A percentile compares a stretch with the other conserved stretches of the same genome.
Evolutionary conservation across 2,329 filamentous ascomycete species (phyloP).

Genomic region (Colletotrichum liriopes): DNA sequence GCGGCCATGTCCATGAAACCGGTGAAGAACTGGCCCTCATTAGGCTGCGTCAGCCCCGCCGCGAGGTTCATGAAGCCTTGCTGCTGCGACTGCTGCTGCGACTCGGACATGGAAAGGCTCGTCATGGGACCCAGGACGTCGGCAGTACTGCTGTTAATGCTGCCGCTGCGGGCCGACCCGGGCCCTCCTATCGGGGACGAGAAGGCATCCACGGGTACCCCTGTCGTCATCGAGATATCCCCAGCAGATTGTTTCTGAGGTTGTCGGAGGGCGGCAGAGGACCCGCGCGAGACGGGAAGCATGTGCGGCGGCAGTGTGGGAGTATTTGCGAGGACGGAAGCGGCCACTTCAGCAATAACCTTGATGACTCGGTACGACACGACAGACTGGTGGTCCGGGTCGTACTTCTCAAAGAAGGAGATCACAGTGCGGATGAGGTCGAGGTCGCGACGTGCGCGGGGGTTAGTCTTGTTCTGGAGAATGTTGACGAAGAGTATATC

Average conservation of each 20-base stretch:
- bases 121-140: slow-evolving; percentile 29
- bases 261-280: neutral
- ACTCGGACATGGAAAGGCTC: slow-evolving; percentile 32
- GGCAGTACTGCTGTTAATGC: slow-evolving; percentile 4
- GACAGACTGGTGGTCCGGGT: slow-evolving; percentile 23
- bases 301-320: slow-evolving; percentile 36
- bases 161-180: slow-evolving; percentile 7
- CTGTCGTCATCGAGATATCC: neutral
- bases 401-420: slow-evolving; percentile 38
- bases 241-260: neutral
- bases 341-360: slow-evolving; percentile 33
- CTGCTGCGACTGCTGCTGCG: slow-evolving; percentile 10
- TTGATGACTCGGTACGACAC: slow-evolving; percentile 31
- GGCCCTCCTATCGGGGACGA: slow-evolving; percentile 1
- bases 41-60: neutral
- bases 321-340: slow-evolving; percentile 37
- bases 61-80: slow-evolving; percentile 11
- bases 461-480: slow-evolving; percentile 31
- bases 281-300: slow-evolving; percentile 18
- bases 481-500: slow-evolving; percentile 38
- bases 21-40: slow-evolving; percentile 15
- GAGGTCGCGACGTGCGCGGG: slow-evolving; percentile 34
- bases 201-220: neutral
- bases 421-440: slow-evolving; percentile 38
- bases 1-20: slow-evolving; percentile 29